Conservation (phyloP, 768 basidiomycete species). For the Leccinum boreale region DNA sequence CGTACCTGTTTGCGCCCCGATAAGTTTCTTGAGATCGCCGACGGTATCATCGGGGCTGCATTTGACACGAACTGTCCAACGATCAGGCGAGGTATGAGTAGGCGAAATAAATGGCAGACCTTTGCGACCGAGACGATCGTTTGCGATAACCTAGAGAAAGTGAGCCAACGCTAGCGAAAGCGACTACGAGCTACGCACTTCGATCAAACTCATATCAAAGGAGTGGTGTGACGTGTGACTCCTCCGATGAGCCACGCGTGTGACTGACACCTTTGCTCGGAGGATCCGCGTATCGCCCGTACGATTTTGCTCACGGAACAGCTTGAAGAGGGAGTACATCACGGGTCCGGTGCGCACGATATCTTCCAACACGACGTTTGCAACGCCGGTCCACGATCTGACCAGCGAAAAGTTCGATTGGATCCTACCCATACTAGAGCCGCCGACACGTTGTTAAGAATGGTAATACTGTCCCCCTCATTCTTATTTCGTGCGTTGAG, state of each 20-base stretch:
- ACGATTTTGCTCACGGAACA: conserved; percentile 66
- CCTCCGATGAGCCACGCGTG: too few species aligned
- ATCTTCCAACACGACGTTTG: conserved; percentile 46
- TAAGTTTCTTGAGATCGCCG: conserved; percentile 95
- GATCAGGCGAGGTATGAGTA: conserved; percentile 3
- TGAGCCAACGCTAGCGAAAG: neutral
- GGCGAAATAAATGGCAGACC: conserved; percentile 42
- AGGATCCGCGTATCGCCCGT: too few species aligned
- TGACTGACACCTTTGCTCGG: too few species aligned
- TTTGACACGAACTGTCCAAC: conserved; percentile 81
- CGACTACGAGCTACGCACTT: conserved; percentile 33
- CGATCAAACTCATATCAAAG: conserved; percentile 49
- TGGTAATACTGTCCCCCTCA: conserved; percentile 47
- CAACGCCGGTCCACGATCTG: conserved; percentile 60
- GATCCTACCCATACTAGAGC: conserved; percentile 60
- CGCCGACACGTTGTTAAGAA: conserved; percentile 77
- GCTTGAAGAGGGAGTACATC: conserved; percentile 67
- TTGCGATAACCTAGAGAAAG: conserved; percentile 75
- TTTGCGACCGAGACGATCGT: conserved; percentile 93
- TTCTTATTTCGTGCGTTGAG: neutral
- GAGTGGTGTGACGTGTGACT: conserved; percentile 9
- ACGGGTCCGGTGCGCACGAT: conserved; percentile 56
- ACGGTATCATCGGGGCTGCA: conserved; percentile 95
- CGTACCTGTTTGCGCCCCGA: conserved; percentile 94
- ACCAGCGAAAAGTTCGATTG: conserved; percentile 65